phyloP scores from a whole-genome alignment of 257 asterid species.

The Cinchona pubescens region DNA sequence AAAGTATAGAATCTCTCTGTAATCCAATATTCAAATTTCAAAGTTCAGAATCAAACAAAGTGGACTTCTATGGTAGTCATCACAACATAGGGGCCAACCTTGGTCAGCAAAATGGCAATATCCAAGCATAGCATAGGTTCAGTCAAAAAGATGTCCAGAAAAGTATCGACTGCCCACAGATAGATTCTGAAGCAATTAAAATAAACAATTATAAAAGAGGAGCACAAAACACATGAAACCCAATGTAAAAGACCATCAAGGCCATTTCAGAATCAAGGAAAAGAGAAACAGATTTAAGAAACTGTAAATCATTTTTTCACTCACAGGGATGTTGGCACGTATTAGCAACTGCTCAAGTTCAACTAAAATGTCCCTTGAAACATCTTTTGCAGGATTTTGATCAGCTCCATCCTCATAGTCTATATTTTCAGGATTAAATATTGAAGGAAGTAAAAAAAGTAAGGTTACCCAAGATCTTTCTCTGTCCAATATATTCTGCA shows the following conservation, averaged over 20 bases:
- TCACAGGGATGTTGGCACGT: constrained; percentile 78
- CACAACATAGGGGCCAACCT: not conserved
- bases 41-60: not conserved
- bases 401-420: constrained; percentile 42
- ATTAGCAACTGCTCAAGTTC: constrained; percentile 70
- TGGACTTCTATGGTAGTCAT: not conserved
- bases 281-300: not conserved
- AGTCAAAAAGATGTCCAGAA: not conserved
- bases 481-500: constrained; percentile 80
- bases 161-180: not conserved
- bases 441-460: constrained; percentile 73
- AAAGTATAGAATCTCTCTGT: not conserved
- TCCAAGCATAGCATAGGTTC: not conserved
- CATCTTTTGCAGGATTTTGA: constrained; percentile 33
- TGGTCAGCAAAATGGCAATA: not conserved
- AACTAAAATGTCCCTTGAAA: constrained; percentile 38
- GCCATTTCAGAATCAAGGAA: not conserved
- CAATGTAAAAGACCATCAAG: not conserved
- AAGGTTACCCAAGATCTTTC: constrained; percentile 79
- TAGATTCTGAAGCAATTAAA: not conserved
- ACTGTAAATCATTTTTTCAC: constrained; percentile 29
- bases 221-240: not conserved
- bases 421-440: constrained; percentile 48
- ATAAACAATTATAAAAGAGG: not conserved
- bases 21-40: not conserved